These are phyloP conservation scores for Bretziella fagacearum DNA, from an alignment of 2,329 filamentous ascomycete species.

Conservation along the genomic window DNA sequence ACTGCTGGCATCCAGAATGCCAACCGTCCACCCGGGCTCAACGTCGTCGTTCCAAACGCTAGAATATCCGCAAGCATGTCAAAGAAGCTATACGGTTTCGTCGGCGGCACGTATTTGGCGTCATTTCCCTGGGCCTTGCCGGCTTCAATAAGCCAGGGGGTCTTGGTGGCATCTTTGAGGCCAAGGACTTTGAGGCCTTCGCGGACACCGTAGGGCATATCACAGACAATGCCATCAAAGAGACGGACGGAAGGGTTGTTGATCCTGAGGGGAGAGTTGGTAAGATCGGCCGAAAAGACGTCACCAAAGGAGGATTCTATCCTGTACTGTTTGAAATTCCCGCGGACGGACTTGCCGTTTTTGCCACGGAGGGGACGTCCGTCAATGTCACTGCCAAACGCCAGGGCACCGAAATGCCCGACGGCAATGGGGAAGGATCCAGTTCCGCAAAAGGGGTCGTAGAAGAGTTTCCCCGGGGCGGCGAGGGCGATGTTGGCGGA, in stretches of 20 bases:
- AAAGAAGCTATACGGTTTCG: constrained; percentile 79
- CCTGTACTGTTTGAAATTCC: constrained; percentile 76
- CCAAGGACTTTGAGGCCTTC: constrained; percentile 85
- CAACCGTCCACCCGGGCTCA: constrained; percentile 64
- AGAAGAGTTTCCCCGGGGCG: constrained; percentile 68
- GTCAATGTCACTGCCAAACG: constrained; percentile 85
- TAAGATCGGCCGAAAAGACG: constrained; percentile 71
- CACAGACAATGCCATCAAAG: constrained; percentile 84
- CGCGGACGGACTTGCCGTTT: constrained; percentile 32
- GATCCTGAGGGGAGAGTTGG: constrained; percentile 58
- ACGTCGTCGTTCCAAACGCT: constrained; percentile 55
- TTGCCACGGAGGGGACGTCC: constrained; percentile 71
- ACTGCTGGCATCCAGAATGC: constrained; percentile 97
- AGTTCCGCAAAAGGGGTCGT: constrained; percentile 90
- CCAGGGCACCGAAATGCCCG: constrained; percentile 71
- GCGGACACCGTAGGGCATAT: constrained; percentile 88
- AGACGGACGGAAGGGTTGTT: constrained; percentile 29
- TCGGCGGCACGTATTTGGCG: constrained; percentile 64
- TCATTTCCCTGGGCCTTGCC: constrained; percentile 54
- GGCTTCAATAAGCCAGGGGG: constrained; percentile 44
- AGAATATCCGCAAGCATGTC: constrained; percentile 84
- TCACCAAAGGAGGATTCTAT: constrained; percentile 51
- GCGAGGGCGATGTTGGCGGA: constrained; percentile 84
- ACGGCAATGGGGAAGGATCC: constrained; percentile 84
- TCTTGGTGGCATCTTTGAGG: constrained; percentile 46